Evolutionary conservation across 441 rosid species (phyloP).

Genomic region (Pelargonium fulgidum): DNA sequence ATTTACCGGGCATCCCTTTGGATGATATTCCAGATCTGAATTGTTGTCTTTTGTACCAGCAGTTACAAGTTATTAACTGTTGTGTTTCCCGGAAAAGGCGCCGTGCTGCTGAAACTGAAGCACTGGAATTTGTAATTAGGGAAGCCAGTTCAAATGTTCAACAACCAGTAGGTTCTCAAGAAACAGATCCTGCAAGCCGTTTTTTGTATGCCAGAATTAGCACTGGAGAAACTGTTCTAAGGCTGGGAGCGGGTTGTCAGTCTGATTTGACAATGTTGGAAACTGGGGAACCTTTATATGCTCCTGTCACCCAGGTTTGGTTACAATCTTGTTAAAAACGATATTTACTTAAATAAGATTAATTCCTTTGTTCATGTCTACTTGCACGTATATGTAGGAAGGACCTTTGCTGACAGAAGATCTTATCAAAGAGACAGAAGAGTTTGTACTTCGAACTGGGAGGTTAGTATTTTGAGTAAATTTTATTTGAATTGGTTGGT

Average conservation of each 20-base stretch:
- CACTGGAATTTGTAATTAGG: slow-evolving; percentile 59
- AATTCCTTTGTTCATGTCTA: slow-evolving; percentile 22
- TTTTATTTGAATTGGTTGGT: slow-evolving; percentile 5
- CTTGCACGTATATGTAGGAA: slow-evolving; percentile 44
- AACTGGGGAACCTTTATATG: slow-evolving; percentile 82
- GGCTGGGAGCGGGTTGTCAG: slow-evolving; percentile 55
- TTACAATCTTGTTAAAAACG: slow-evolving; percentile 19
- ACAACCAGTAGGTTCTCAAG: slow-evolving; percentile 29
- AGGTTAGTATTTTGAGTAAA: slow-evolving; percentile 42
- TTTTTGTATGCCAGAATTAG: slow-evolving; percentile 53
- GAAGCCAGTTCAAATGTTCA: slow-evolving; percentile 40
- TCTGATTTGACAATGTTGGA: slow-evolving; percentile 76
- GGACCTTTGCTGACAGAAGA: slow-evolving; percentile 93
- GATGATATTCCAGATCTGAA: slow-evolving; percentile 72
- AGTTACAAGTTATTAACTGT: slow-evolving; percentile 83
- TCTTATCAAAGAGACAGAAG: slow-evolving; percentile 92
- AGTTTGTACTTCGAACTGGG: slow-evolving; percentile 89
- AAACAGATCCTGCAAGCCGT: slow-evolving; percentile 25
- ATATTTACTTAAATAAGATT: slow-evolving; percentile 14
- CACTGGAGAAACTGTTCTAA: slow-evolving; percentile 65
- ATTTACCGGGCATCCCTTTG: slow-evolving; percentile 68
- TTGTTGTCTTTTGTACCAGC: slow-evolving; percentile 79
- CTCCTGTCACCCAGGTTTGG: slow-evolving; percentile 79
- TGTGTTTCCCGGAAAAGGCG: slow-evolving; percentile 79
- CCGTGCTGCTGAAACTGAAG: slow-evolving; percentile 45